These are phyloP conservation scores for Nannizzia gypsea DNA, from an alignment of 2,329 filamentous ascomycete genomes.

Conservation along the genomic window DNA sequence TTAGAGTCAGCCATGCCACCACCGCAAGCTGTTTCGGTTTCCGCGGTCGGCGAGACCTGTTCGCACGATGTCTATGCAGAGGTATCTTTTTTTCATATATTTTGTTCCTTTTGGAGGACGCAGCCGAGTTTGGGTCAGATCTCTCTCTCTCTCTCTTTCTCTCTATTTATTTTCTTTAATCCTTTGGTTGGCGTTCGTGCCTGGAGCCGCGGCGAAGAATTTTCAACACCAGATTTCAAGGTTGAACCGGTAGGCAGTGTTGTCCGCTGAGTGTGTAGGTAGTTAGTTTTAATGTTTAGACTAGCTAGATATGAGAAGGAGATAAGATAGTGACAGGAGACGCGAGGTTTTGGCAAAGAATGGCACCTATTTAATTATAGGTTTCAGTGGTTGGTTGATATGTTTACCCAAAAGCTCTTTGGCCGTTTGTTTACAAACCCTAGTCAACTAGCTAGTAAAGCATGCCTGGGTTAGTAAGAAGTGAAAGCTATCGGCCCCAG, in stretches of 20 bases:
- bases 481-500: no score
- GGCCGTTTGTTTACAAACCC: neutral
- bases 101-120: neutral
- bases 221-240: neutral
- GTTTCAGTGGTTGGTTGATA: no score
- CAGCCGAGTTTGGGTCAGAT: neutral
- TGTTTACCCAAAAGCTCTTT: neutral
- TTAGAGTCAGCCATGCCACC: neutral
- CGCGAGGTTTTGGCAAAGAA: neutral
- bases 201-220: neutral
- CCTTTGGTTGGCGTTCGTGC: no score
- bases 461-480: no score
- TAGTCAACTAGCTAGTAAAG: no score
- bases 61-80: neutral
- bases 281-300: no score
- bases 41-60: neutral
- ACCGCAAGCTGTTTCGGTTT: neutral
- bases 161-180: neutral
- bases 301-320: neutral
- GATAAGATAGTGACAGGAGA: neutral
- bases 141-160: no score
- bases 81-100: neutral
- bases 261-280: no score
- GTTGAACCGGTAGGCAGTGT: no score
- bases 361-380: neutral